phyloP scores from a whole-genome alignment of 139 green algal genomes.

The Haematococcus sp. region DNA sequence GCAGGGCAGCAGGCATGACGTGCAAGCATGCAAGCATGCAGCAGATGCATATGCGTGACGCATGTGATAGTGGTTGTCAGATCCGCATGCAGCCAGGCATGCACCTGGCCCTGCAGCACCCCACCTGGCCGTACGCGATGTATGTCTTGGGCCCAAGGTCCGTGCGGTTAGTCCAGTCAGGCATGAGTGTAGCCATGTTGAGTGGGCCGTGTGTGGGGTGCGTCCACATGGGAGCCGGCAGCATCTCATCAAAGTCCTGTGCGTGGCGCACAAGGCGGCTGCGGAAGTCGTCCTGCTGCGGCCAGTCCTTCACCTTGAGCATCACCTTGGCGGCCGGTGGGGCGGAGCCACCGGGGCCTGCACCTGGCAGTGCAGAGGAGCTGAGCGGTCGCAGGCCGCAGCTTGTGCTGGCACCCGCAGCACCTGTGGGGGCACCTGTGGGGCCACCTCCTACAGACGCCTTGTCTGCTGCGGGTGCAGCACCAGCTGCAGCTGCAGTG shows the following conservation, averaged over 20 bases:
- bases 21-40: too few species aligned
- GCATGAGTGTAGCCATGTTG: slow-evolving; percentile 46
- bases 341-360: too few species aligned
- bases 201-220: slow-evolving; percentile 35
- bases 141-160: slow-evolving; percentile 60
- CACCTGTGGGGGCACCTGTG: neutral
- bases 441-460: neutral
- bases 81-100: too few species aligned
- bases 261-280: slow-evolving; percentile 45
- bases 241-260: slow-evolving; percentile 41
- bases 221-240: slow-evolving; percentile 36
- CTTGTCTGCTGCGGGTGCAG: too few species aligned
- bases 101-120: too few species aligned
- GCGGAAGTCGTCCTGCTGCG: slow-evolving; percentile 48
- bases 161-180: slow-evolving; percentile 27
- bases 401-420: too few species aligned
- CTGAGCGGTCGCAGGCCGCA: too few species aligned
- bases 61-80: too few species aligned
- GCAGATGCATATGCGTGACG: too few species aligned
- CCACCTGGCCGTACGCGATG: slow-evolving; percentile 39
- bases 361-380: too few species aligned
- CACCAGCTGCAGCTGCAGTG: too few species aligned
- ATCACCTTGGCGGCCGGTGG: slow-evolving; percentile 26
- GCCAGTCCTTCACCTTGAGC: slow-evolving; percentile 91
- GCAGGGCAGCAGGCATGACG: too few species aligned